phyloP scores from a whole-genome alignment of 768 basidiomycete species.

The Mycena indigotica region DNA sequence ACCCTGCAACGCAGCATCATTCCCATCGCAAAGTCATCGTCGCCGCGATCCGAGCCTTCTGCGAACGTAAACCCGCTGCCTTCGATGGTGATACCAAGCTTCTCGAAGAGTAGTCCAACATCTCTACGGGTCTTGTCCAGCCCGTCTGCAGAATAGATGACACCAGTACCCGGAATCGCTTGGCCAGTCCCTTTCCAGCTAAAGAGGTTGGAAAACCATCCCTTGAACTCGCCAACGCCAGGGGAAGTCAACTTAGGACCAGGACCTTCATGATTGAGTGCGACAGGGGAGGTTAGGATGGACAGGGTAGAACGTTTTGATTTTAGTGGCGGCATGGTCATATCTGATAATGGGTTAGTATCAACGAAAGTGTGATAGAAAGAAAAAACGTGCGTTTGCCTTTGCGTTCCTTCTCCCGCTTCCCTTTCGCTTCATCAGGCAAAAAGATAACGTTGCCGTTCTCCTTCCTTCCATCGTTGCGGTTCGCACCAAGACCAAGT shows the following conservation, averaged over 20 bases:
- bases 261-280: conserved; percentile 40
- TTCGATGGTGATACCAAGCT: conserved; percentile 60
- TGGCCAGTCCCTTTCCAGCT: conserved; percentile 74
- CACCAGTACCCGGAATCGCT: conserved; percentile 31
- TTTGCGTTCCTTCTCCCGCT: conserved; percentile 57
- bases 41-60: conserved; percentile 25
- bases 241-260: conserved; percentile 56
- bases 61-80: conserved; percentile 30
- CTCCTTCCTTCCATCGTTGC: conserved; percentile 39
- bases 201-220: conserved; percentile 96
- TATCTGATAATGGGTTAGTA: conserved; percentile 16
- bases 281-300: conserved; percentile 51
- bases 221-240: conserved; percentile 82
- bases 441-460: conserved; percentile 51
- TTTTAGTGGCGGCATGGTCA: conserved; percentile 42
- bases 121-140: conserved; percentile 64
- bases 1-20: conserved; percentile 48
- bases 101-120: conserved; percentile 62
- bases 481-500: conserved; percentile 38
- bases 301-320: conserved; percentile 50
- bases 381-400: conserved; percentile 44
- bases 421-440: conserved; percentile 33
- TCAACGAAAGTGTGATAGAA: too few species aligned
- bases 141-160: conserved; percentile 60
- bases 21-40: conserved; percentile 21